A percentile compares a stretch with the other conserved stretches of the same genome.
phyloP scores from a whole-genome alignment of 257 asterid genomes.

The Solanum dulcamara region DNA sequence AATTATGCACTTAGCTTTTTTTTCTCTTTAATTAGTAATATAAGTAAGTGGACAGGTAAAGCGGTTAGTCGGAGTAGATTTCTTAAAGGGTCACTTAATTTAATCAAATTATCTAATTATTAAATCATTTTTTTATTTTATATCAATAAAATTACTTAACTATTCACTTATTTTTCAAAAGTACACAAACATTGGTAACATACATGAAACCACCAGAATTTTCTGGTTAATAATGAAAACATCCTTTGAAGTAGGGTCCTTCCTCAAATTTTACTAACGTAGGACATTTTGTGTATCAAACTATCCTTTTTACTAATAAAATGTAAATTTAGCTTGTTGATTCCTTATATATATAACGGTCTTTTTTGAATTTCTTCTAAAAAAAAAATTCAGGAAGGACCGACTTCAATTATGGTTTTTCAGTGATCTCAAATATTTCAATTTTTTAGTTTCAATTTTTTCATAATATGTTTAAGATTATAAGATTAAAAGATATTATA shows the following conservation, averaged over 20 bases:
- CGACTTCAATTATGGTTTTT: too few species aligned
- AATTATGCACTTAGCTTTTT: slow-evolving; percentile 16
- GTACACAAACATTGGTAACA: too few species aligned
- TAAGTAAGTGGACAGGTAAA: not conserved
- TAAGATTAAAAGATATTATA: too few species aligned
- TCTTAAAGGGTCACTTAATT: too few species aligned
- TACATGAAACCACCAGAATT: too few species aligned
- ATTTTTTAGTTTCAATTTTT: too few species aligned
- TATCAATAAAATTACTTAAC: not conserved
- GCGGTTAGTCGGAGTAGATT: slow-evolving; percentile 39
- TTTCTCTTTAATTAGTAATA: not conserved
- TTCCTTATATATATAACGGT: too few species aligned
- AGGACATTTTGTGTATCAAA: not conserved
- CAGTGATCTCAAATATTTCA: too few species aligned
- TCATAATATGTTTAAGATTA: too few species aligned
- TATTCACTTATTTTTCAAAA: too few species aligned
- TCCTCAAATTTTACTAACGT: not conserved
- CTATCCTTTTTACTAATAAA: not conserved
- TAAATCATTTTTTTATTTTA: not conserved
- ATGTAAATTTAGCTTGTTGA: not conserved
- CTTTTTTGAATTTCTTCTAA: too few species aligned
- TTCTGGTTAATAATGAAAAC: not conserved
- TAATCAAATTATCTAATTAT: not conserved
- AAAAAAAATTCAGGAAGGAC: too few species aligned
- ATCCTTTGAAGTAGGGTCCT: not conserved